Conservation (phyloP, 495 filamentous ascomycete genomes). For the Penicillium paxilli region DNA sequence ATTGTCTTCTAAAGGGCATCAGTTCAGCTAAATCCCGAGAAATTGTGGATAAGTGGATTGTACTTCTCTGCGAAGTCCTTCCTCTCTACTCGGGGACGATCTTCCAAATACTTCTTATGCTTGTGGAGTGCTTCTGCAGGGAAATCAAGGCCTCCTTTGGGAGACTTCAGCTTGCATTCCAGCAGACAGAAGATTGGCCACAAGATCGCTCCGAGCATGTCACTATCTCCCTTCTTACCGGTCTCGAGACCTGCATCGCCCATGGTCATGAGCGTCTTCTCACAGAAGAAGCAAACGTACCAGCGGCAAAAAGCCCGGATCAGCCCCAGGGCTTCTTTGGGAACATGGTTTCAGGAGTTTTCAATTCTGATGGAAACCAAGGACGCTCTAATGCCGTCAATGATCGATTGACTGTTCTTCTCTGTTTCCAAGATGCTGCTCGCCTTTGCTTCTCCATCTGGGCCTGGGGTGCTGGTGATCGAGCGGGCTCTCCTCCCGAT, state of each 20-base stretch:
- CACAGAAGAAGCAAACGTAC: constrained; percentile 67
- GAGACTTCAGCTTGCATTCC: constrained; percentile 52
- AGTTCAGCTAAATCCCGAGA: constrained; percentile 70
- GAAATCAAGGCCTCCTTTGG: constrained; percentile 72
- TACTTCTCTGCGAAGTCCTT: constrained; percentile 80
- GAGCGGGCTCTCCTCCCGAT: constrained; percentile 58
- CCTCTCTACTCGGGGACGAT: constrained; percentile 79
- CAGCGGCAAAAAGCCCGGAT: constrained; percentile 73
- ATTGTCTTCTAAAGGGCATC: constrained; percentile 81
- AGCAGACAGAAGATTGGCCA: constrained; percentile 44
- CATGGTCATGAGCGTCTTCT: constrained; percentile 82
- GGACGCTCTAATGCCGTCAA: constrained; percentile 80
- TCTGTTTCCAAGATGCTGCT: constrained; percentile 97
- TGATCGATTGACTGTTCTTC: constrained; percentile 84
- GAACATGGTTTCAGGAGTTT: constrained; percentile 94
- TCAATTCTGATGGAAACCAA: constrained; percentile 75
- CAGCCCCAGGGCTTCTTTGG: constrained; percentile 91
- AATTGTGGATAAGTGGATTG: constrained; percentile 87
- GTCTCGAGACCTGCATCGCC: constrained; percentile 86
- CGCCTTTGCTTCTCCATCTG: constrained; percentile 90
- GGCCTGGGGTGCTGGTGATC: constrained; percentile 80
- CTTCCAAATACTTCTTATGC: constrained; percentile 84
- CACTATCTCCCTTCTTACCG: constrained; percentile 76
- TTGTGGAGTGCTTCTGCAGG: constrained; percentile 84
- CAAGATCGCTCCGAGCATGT: constrained; percentile 46